Conservation (phyloP, 2,329 filamentous ascomycete species). For the Spiromastix sp. region DNA sequence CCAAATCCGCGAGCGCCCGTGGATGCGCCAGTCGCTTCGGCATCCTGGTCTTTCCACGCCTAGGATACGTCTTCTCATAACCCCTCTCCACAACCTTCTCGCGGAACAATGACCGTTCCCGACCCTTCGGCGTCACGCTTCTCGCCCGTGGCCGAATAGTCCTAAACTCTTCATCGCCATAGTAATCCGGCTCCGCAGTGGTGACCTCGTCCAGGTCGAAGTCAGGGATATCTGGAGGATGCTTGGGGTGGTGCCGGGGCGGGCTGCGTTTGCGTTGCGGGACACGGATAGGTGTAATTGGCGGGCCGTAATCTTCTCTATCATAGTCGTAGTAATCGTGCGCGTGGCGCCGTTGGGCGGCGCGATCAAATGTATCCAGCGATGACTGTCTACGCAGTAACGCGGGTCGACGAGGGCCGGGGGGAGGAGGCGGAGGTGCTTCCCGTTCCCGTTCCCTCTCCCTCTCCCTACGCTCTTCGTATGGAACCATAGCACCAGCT, state of each 20-base stretch:
- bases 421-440: conserved; percentile 44
- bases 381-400: conserved; percentile 76
- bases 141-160: conserved; percentile 49
- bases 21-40: conserved; percentile 70
- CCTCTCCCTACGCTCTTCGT: conserved; percentile 33
- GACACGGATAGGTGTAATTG: conserved; percentile 49
- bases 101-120: conserved; percentile 11
- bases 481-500: conserved; percentile 2
- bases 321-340: conserved; percentile 28
- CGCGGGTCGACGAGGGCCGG: conserved; percentile 52
- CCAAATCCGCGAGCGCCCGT: conserved; percentile 69
- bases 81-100: conserved; percentile 22
- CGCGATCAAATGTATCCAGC: conserved; percentile 79
- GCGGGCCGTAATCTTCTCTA: conserved; percentile 26
- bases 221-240: conserved; percentile 48
- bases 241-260: conserved; percentile 31
- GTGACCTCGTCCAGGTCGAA: conserved; percentile 55
- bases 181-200: conserved; percentile 56
- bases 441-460: conserved; percentile 38
- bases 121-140: conserved; percentile 15
- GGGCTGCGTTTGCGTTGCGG: conserved; percentile 50
- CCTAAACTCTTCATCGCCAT: conserved; percentile 63
- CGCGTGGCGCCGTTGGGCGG: conserved; percentile 46
- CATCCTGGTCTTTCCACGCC: conserved; percentile 83
- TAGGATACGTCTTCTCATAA: conserved; percentile 49